Evolutionary conservation across 768 basidiomycete genomes (phyloP), one percentile per base, ranked within the genome.

Genomic region (Boletus vermiculosoides): DNA sequence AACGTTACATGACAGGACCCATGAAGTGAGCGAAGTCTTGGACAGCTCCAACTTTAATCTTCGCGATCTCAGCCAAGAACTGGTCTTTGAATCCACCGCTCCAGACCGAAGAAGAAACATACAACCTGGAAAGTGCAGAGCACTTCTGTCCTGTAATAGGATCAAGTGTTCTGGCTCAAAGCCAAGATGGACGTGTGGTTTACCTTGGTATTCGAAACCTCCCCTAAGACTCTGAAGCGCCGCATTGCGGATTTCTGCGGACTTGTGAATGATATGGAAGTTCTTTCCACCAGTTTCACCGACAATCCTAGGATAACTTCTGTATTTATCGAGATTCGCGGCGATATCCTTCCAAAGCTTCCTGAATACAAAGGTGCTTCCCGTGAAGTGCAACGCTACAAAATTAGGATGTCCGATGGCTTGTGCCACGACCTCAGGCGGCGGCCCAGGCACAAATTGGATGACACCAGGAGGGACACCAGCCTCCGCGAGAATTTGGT

Each of bases 221-320:
- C 81, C 90, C 54, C 97, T 82, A 58, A 98, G 82, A 50, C 80
- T 83, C 76, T 98, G 96, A 46, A 90, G 62, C 49, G 92, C 97
- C n/a, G 95, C 92, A 62, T 94, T 95, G 70, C 78, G 79, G 52
- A 97, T 74, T 64, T 97, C 91, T 37, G 95, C 96, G 15, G 86
- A 87, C 52, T 82, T 78, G 73, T 98, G 97, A 48, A 98, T 78
- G 45, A 99, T 62, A 74, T 98, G 97, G 80, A 95, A 98, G 80
- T 99, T 99, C 82, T 98, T 99, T 55, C 97, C 96, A 30, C 93
- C 94, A 9, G 96, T 98, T 80, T 98, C 96, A 28, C 97, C 97
- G 8, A 99, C 95, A 61, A 99, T 90, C 68, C 96, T 82, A 0
- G 97, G 97, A 76, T 97, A 98, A 13, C 84, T 78, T 65, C 77